These are phyloP conservation scores for Geotrichum candidum DNA, from an alignment of 1,139 yeast genomes.

Conservation along the genomic window DNA sequence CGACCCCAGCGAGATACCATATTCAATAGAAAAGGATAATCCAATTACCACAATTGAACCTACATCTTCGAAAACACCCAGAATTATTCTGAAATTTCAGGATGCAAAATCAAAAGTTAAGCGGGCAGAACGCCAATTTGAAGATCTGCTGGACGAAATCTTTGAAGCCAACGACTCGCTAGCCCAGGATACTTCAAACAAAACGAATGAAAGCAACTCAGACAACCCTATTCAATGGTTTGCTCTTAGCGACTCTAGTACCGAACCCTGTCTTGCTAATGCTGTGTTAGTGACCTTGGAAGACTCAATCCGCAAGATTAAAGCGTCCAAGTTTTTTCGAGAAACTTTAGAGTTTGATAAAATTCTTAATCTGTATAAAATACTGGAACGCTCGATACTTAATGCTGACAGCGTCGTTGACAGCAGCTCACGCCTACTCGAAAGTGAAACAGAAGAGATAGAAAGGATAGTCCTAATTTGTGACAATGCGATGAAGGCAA, in stretches of 20 bases:
- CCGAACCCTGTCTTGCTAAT: conserved; percentile 21
- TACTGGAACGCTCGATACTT: conserved; percentile 19
- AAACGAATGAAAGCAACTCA: conserved; percentile 3
- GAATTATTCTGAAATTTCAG: conserved; percentile 2
- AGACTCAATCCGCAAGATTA: conserved; percentile 19
- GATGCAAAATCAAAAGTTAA: conserved; percentile 15
- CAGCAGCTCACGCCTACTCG: conserved; percentile 13
- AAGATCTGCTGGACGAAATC: conserved; percentile 20
- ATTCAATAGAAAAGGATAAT: conserved; percentile 14
- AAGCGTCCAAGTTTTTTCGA: conserved; percentile 15
- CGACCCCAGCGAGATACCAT: conserved; percentile 9
- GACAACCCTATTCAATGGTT: conserved; percentile 18
- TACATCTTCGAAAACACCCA: background rate
- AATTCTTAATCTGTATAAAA: conserved; percentile 19
- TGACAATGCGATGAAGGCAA: conserved; percentile 36
- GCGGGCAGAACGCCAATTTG: conserved; percentile 14
- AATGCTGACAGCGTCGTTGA: conserved; percentile 15
- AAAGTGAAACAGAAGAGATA: conserved; percentile 10
- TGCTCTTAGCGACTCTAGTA: conserved; percentile 9
- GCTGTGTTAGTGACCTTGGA: conserved; percentile 19
- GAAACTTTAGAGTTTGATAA: conserved; percentile 20
- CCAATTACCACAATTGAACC: conserved; percentile 15
- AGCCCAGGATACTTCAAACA: conserved; percentile 13
- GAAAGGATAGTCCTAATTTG: conserved; percentile 11
- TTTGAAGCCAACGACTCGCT: conserved; percentile 24